Evolutionary conservation across 805 yeast species (phyloP), one percentile per base, ranked within the genome.

Genomic region (Nakazawaea holstii): DNA sequence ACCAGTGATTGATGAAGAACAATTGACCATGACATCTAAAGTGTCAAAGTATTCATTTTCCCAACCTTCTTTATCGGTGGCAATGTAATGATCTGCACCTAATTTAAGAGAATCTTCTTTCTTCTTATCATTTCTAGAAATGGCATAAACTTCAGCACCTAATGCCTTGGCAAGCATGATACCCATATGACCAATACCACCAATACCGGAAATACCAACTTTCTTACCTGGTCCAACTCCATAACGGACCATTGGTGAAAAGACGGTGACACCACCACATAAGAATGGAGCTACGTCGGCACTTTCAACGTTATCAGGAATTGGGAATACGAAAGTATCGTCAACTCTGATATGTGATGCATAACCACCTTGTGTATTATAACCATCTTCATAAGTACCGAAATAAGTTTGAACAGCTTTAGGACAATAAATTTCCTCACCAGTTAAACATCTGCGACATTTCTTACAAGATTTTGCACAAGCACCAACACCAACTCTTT

Each of bases 401-500:
- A 67, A 64, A 52, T 69, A 70, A 14, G 74, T 68, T 40, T 59
- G 60, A 17, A 68, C 65, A 42, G 54, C 50, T 6, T 65, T 51
- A 1, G 67, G 64, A 52, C 75, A 70, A 53, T 67, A 65, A 29
- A 55, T 58, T 47, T 82, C 84, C 59, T 80, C 73, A 55, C 69
- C 72, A 35, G 58, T 52, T 20, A 69, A 60, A 72, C 90, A 87
- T 58, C 79, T 70, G 41, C 69, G 57, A 67, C 95, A 87, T 13
- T 75, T 66, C 47, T 72, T 63, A 68, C 95, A 87, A 35, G 85
- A 69, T 49, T 66, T 68, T 26, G 74, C 69, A 58, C 78, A 82
- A 26, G 94, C 92, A 55, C 95, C 95, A 43, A 85, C 74, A 46
- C 92, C 95, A 27, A 85, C 94, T 54, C 88, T 72, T 54, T 87